These are phyloP conservation scores for Plasmodium coatneyi DNA, from an alignment of 169 alveolate genomes.

Conservation along the genomic window DNA sequence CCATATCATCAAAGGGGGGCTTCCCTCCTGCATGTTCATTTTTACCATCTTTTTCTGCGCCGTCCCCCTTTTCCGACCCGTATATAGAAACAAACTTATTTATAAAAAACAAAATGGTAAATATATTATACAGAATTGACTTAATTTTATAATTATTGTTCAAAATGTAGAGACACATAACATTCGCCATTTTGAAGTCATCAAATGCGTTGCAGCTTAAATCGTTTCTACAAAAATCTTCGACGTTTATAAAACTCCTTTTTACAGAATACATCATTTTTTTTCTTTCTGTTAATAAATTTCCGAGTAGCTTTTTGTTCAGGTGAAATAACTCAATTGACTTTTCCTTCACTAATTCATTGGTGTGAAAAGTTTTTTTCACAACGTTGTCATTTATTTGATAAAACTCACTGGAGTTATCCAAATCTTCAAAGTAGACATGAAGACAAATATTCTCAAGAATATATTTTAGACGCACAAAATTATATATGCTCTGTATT, in stretches of 20 bases:
- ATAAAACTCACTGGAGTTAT: conserved; percentile 8
- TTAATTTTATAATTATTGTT: conserved; percentile 61
- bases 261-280: conserved; percentile 20
- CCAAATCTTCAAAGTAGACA: conserved; percentile 34
- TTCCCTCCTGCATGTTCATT: not conserved
- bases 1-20: conserved; percentile 7
- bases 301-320: conserved; percentile 16
- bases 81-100: conserved; percentile 15
- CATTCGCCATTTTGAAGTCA: conserved; percentile 56
- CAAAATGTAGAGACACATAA: conserved; percentile 47
- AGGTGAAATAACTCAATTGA: conserved; percentile 30
- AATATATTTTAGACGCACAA: conserved; percentile 44
- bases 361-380: conserved; percentile 12
- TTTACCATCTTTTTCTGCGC: not conserved
- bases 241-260: conserved; percentile 33
- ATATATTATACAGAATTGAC: conserved; percentile 53
- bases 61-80: not conserved
- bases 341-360: conserved; percentile 21
- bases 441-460: conserved; percentile 50
- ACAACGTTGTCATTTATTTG: not conserved
- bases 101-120: conserved; percentile 42
- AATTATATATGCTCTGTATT: conserved; percentile 38
- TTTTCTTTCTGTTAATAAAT: conserved; percentile 6
- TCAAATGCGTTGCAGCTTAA: conserved; percentile 29
- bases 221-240: conserved; percentile 41